Evolutionary conservation across 345 rosid species (phyloP), one percentile per base, ranked within the genome.

Genomic region (Populus nigra): DNA sequence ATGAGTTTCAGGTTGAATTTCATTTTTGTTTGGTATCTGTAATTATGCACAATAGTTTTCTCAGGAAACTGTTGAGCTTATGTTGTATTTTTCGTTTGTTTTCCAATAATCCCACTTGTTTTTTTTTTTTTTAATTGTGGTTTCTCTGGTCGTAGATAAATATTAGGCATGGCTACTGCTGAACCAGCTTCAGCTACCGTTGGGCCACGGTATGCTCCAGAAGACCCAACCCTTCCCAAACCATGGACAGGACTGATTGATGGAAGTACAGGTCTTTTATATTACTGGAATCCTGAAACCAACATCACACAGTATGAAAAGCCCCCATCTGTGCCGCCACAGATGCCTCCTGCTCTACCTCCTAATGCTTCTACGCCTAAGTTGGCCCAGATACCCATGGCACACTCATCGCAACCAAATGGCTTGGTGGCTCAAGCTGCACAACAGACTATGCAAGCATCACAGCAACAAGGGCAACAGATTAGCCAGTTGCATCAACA

Each of bases 171-270:
- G 99, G 89, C 93, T 66, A 74, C 91, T 12, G 74, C 91, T 23
- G 98, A 92, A 81, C 85, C 89, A 35, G 80, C 82, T 57, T 13
- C 89, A 53, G 82, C 85, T 65, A 77, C 94, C 73, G 79, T 84
- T 69, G 99, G 96, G 73, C 98, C 96, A 2, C 82, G 96, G 35
- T 96, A 89, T 83, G 98, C 98, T 5, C 99, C 98, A 0, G 99
- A 93, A 63, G 99, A 96, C 71, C 97, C 97, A 11, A 87, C 91
- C 39, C 96, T 96, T 83, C 99, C 99, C 2, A 87, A 89, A 80
- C 98, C 99, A n/a, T 96, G 99, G 99, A 86, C 84, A 81, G 98
- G 98, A 39, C 78, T 96, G 83, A 92, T 96, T 68, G 99, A 96
- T 83, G 97, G 98, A 45, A 91, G 89, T 85, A 91, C 91, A 1